phyloP scores from a whole-genome alignment of 768 basidiomycete species.

The Serendipita sp. region DNA sequence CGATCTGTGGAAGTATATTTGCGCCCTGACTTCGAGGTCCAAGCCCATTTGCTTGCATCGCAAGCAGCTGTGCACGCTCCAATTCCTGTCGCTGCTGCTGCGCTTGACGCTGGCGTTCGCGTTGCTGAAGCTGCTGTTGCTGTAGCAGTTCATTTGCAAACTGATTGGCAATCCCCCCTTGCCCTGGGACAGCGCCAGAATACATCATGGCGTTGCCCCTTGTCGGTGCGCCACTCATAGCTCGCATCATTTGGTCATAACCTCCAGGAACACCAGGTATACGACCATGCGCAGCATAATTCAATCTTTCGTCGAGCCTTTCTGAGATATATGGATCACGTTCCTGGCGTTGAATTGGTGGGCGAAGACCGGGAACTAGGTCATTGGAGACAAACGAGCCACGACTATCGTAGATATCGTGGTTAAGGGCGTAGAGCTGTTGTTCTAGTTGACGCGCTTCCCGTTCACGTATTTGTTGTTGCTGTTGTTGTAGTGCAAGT shows the following conservation, averaged over 20 bases:
- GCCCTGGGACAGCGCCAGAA: neutral
- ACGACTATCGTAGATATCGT: neutral
- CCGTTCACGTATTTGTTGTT: neutral
- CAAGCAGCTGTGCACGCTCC: neutral
- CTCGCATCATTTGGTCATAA: constrained; percentile 2
- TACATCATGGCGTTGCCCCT: neutral
- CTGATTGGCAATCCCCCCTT: neutral
- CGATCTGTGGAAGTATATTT: neutral
- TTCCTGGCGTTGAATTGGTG: constrained; percentile 1
- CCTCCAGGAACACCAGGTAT: neutral
- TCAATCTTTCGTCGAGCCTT: neutral
- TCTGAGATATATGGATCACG: neutral
- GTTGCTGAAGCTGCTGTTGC: constrained; percentile 2
- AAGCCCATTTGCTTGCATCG: neutral
- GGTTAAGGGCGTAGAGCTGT: neutral
- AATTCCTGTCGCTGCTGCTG: neutral
- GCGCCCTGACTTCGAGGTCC: neutral
- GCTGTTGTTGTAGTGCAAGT: neutral
- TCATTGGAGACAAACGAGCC: neutral
- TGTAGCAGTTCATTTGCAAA: neutral
- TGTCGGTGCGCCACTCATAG: neutral
- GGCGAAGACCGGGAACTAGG: constrained; percentile 1
- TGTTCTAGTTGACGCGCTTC: neutral
- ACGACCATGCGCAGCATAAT: constrained; percentile 3
- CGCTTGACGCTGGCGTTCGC: neutral